These are phyloP conservation scores for Leptographium radiaticola DNA, from an alignment of 2,329 filamentous ascomycete species.

Conservation along the genomic window DNA sequence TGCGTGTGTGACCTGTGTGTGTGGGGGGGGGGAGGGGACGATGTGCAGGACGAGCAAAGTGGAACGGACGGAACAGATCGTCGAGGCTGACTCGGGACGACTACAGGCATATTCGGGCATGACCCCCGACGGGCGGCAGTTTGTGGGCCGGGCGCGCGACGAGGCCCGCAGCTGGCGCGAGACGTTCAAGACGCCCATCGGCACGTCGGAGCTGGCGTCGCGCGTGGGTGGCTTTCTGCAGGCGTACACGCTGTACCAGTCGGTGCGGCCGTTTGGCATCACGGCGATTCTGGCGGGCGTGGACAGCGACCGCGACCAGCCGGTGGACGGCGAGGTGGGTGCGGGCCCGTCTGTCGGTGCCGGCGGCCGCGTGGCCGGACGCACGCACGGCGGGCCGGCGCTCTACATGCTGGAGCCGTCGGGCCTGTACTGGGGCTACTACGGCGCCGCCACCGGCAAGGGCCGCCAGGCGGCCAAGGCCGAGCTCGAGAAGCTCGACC, in stretches of 20 bases:
- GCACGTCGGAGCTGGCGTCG: constrained; percentile 73
- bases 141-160: constrained; percentile 85
- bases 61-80: too few species aligned
- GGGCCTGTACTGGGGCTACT: constrained; percentile 97
- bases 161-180: constrained; percentile 85
- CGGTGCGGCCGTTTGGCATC: constrained; percentile 91
- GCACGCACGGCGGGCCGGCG: constrained; percentile 75
- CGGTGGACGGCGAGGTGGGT: constrained; percentile 85
- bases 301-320: constrained; percentile 75
- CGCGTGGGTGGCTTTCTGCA: constrained; percentile 95
- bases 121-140: constrained; percentile 88
- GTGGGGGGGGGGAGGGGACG: too few species aligned
- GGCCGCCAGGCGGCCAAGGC: constrained; percentile 94
- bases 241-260: constrained; percentile 94
- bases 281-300: constrained; percentile 89
- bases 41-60: not conserved
- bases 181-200: constrained; percentile 90
- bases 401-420: constrained; percentile 99
- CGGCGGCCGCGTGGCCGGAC: constrained; percentile 65
- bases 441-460: constrained; percentile 93
- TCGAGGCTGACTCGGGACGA: not conserved
- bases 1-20: constrained; percentile 35
- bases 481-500: constrained; percentile 93
- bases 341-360: constrained; percentile 64
- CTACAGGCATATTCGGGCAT: constrained; percentile 81